These are phyloP conservation scores for Silene coronaria DNA, from an alignment of 179 eudicot species.

Conservation along the genomic window DNA sequence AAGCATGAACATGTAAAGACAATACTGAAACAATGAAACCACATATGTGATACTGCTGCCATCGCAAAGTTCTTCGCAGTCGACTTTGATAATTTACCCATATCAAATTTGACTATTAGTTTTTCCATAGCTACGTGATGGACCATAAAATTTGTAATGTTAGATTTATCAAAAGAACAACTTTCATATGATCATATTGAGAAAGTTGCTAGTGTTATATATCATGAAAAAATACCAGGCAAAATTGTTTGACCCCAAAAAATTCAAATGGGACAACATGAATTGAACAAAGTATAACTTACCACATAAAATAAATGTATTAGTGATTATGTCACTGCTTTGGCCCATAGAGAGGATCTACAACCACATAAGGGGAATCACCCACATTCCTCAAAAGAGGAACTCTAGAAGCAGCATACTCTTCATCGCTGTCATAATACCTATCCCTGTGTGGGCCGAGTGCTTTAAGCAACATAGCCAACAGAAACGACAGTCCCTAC, in stretches of 20 bases:
- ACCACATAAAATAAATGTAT: conserved; percentile 1
- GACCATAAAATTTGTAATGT: neutral
- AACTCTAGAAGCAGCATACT: conserved; percentile 50
- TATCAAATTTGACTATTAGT: no score
- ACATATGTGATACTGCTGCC: no score
- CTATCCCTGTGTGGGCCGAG: conserved; percentile 60
- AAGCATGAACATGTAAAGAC: neutral
- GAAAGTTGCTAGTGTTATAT: neutral
- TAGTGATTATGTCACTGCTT: conserved; percentile 18
- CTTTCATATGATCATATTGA: neutral
- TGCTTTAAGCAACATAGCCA: conserved; percentile 72
- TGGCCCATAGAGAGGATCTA: conserved; percentile 32
- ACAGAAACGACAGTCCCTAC: conserved; percentile 63
- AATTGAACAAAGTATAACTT: neutral
- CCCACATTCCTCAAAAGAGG: conserved; percentile 61
- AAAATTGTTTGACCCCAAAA: neutral
- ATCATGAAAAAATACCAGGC: no score
- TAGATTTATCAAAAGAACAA: neutral
- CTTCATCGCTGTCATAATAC: conserved; percentile 73
- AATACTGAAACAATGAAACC: no score
- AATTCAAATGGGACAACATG: neutral
- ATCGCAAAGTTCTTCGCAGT: no score
- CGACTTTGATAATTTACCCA: no score
- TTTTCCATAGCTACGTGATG: no score
- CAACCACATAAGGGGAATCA: conserved; percentile 41